A percentile compares a stretch with the other conserved stretches of the same genome.
These are phyloP conservation scores for Nepenthes alata DNA, from an alignment of 179 eudicot species.

Conservation along the genomic window DNA sequence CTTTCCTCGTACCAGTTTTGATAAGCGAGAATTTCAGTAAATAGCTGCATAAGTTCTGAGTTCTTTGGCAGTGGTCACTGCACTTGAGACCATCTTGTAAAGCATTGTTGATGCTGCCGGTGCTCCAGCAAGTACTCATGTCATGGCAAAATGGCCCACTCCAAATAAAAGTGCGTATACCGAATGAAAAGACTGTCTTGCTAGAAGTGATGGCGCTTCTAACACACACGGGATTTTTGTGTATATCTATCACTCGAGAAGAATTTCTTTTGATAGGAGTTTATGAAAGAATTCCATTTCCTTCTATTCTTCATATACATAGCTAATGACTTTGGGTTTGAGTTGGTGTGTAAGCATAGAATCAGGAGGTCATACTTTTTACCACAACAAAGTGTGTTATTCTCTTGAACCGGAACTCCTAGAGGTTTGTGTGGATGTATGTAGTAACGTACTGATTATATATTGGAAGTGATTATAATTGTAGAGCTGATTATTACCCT, in stretches of 20 bases:
- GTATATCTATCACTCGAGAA: conserved; percentile 3
- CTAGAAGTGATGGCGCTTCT: conserved; percentile 3
- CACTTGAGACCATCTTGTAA: neutral
- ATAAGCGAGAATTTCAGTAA: neutral
- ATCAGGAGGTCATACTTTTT: neutral
- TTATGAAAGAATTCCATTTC: conserved; percentile 3
- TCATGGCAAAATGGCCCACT: neutral
- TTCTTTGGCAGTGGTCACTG: neutral
- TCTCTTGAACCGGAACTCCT: neutral
- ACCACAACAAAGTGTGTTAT: neutral
- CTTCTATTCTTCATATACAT: neutral
- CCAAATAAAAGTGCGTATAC: neutral
- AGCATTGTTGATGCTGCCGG: neutral
- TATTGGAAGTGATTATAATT: neutral
- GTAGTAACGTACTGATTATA: conserved; percentile 8
- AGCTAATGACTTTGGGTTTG: neutral
- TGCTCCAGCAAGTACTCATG: neutral
- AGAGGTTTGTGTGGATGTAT: neutral
- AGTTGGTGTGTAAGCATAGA: conserved; percentile 5
- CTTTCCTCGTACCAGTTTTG: neutral
- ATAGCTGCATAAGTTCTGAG: neutral
- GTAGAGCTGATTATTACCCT: no score
- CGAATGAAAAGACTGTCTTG: neutral
- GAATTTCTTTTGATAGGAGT: conserved; percentile 3
- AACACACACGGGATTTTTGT: conserved; percentile 9